A percentile compares a stretch with the other conserved stretches of the same genome.
These are phyloP conservation scores for Climacium dendroides DNA, from an alignment of 225 moss, liverwort and hornwort species.

Conservation along the genomic window DNA sequence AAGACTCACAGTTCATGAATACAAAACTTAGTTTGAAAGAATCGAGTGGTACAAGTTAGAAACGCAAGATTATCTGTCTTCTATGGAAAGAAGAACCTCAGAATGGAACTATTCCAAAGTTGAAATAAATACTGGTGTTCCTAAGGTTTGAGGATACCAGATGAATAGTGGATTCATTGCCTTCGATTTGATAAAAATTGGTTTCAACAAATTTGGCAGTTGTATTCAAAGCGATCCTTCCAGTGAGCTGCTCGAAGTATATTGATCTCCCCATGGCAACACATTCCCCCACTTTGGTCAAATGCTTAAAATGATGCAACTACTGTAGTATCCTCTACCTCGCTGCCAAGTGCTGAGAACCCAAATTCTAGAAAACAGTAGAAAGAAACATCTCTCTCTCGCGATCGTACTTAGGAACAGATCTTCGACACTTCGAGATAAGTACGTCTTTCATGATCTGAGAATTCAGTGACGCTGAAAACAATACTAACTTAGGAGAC, in stretches of 20 bases:
- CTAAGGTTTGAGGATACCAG: neutral
- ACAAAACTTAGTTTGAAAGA: neutral
- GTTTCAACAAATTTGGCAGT: neutral
- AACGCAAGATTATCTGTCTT: neutral
- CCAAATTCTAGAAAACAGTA: neutral
- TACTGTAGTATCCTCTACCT: neutral
- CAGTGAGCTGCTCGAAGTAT: neutral
- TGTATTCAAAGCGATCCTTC: neutral
- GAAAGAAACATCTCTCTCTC: neutral
- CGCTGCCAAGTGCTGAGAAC: neutral
- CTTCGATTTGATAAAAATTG: neutral
- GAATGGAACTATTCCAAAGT: neutral
- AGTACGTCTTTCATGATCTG: neutral
- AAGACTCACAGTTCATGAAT: no score
- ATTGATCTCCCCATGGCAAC: neutral
- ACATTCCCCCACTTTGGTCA: neutral
- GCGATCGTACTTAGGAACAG: neutral
- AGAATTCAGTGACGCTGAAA: neutral
- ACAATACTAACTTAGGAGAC: neutral
- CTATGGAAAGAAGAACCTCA: neutral
- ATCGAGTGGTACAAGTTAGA: neutral
- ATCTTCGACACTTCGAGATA: neutral
- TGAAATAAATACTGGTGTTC: neutral
- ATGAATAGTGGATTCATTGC: neutral
- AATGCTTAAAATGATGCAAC: neutral